A percentile compares a stretch with the other conserved stretches of the same genome.
Conservation (phyloP, 2,329 filamentous ascomycete genomes). For the Talaromyces sp. region DNA sequence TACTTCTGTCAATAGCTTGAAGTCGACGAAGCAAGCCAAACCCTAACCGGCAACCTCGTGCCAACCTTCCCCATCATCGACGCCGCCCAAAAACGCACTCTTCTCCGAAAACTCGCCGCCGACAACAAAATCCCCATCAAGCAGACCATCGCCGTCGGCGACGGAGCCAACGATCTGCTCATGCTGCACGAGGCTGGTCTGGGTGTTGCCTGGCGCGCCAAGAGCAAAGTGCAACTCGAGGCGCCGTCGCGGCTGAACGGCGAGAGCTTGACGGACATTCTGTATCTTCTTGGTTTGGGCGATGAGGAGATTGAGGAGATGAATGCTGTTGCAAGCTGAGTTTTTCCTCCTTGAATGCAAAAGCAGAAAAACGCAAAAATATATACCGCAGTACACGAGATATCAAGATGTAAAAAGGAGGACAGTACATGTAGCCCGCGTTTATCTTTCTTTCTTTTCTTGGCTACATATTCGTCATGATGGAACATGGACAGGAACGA, state of each 20-base stretch:
- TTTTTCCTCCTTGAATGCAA: not conserved
- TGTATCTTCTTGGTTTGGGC: conserved; percentile 53
- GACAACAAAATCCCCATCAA: conserved; percentile 51
- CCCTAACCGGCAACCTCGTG: conserved; percentile 54
- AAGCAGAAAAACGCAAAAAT: not conserved
- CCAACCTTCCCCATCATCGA: conserved; percentile 53
- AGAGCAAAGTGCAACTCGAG: conserved; percentile 58
- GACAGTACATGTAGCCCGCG: not conserved
- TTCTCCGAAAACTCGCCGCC: conserved; percentile 51
- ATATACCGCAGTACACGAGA: not conserved
- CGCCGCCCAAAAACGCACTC: conserved; percentile 52
- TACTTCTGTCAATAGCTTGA: conserved; percentile 35
- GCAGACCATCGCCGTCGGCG: conserved; percentile 56
- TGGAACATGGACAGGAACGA: not conserved
- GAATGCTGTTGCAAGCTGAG: conserved; percentile 1
- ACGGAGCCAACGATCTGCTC: conserved; percentile 61
- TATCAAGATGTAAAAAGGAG: not conserved
- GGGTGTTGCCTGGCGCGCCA: conserved; percentile 60
- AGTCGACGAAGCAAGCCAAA: conserved; percentile 40
- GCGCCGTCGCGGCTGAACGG: conserved; percentile 57
- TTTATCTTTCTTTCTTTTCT: not conserved
- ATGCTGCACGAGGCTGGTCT: conserved; percentile 61
- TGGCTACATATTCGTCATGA: not conserved
- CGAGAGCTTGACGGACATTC: conserved; percentile 52
- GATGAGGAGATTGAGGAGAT: conserved; percentile 47